A percentile compares a stretch with the other conserved stretches of the same genome.
phyloP scores from a whole-genome alignment of 1,284 basidiomycete species.

The Fomitiporia mediterranea region DNA sequence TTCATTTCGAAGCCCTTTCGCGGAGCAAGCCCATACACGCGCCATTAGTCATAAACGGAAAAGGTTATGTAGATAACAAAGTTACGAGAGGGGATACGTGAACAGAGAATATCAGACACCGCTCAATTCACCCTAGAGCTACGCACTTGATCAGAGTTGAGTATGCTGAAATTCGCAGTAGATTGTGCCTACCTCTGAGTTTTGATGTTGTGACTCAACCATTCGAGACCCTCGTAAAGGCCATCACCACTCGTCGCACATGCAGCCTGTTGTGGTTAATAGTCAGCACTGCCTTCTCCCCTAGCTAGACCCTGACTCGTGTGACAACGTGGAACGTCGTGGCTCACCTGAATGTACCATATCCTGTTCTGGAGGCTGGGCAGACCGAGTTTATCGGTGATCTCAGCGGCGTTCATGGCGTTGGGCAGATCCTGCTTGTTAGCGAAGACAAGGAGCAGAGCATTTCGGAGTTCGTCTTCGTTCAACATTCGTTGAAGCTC shows the following conservation, averaged over 20 bases:
- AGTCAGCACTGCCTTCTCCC: background rate
- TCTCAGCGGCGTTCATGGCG: slow-evolving; percentile 99
- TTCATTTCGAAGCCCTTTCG: slow-evolving; percentile 16
- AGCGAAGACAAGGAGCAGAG: slow-evolving; percentile 96
- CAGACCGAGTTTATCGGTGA: slow-evolving; percentile 98
- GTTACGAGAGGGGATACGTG: slow-evolving; percentile 8
- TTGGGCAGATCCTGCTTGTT: slow-evolving; percentile 99
- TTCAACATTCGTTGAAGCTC: slow-evolving; percentile 99
- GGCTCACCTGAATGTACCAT: slow-evolving; percentile 97
- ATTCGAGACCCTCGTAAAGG: slow-evolving; percentile 97
- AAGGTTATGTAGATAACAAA: slow-evolving; percentile 11
- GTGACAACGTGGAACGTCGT: no score
- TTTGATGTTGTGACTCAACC: slow-evolving; percentile 88
- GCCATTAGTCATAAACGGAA: slow-evolving; percentile 13
- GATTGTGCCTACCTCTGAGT: slow-evolving; percentile 8
- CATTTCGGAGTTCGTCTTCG: slow-evolving; percentile 98
- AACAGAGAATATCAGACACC: background rate
- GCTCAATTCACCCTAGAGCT: background rate
- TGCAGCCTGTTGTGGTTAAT: slow-evolving; percentile 60
- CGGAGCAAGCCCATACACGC: slow-evolving; percentile 18
- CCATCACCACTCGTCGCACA: slow-evolving; percentile 99
- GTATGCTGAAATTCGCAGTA: background rate
- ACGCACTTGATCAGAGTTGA: background rate
- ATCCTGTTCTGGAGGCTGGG: slow-evolving; percentile 95
- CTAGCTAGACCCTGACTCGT: slow-evolving; percentile 16